Conservation (phyloP, 1,284 basidiomycete species). For the Naganishia liquefaciens region DNA sequence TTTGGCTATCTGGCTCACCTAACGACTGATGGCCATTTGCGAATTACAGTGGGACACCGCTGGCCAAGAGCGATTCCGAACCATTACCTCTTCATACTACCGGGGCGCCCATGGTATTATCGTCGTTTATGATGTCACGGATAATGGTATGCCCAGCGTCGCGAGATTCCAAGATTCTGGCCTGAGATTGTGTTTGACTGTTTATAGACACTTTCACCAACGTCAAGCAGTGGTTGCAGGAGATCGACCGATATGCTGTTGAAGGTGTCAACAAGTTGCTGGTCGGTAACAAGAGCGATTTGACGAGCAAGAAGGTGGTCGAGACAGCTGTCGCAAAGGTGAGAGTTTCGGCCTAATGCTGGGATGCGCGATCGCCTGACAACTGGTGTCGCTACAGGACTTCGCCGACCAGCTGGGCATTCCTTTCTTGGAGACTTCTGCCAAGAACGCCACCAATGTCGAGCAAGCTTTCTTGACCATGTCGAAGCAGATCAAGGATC, state of each 20-base stretch:
- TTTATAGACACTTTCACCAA: constrained; percentile 87
- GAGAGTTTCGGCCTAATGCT: constrained; percentile 36
- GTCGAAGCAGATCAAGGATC: constrained; percentile 98
- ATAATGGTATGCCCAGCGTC: constrained; percentile 71
- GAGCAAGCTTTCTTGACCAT: constrained; percentile 99
- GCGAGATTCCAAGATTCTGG: constrained; percentile 1
- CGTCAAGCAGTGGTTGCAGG: constrained; percentile 99
- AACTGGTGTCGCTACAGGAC: constrained; percentile 60
- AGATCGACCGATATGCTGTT: constrained; percentile 98
- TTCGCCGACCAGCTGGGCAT: constrained; percentile 94
- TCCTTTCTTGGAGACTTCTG: constrained; percentile 97
- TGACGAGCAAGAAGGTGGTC: constrained; percentile 98
- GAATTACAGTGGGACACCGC: constrained; percentile 87
- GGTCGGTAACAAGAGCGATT: constrained; percentile 97
- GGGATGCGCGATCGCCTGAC: too few species aligned
- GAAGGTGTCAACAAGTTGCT: constrained; percentile 98
- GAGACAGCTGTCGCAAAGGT: constrained; percentile 97
- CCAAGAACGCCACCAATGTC: constrained; percentile 97
- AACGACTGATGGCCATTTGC: constrained; percentile 9
- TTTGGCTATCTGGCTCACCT: constrained; percentile 21
- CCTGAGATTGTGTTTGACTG: neutral
- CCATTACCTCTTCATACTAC: constrained; percentile 96
- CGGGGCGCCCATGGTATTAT: constrained; percentile 71
- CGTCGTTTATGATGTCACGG: constrained; percentile 98
- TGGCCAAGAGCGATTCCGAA: constrained; percentile 96